Conservation (phyloP, 306 rosid genomes). For the Ormosia emarginata region DNA sequence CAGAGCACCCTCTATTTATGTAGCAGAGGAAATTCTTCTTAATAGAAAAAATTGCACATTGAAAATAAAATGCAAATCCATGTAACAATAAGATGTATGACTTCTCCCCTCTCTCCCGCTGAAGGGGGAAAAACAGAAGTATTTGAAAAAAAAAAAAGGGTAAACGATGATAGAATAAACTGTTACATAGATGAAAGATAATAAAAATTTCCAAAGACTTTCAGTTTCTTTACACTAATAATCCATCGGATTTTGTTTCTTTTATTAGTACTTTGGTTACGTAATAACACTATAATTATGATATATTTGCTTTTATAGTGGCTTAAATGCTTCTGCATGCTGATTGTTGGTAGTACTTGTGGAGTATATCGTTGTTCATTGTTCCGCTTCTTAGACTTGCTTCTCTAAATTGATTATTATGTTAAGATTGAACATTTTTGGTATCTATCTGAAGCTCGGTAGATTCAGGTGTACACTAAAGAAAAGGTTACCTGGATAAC, state of each 20-base stretch:
- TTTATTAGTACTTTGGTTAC: too few species aligned
- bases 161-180: neutral
- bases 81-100: neutral
- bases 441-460: neutral
- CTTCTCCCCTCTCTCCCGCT: neutral
- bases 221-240: neutral
- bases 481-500: too few species aligned
- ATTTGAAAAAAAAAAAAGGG: neutral
- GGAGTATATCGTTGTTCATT: neutral
- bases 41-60: neutral
- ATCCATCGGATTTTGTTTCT: neutral
- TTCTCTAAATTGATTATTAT: neutral
- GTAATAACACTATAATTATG: too few species aligned
- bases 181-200: neutral
- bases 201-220: neutral
- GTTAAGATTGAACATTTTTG: neutral
- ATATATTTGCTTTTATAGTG: too few species aligned
- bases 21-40: neutral
- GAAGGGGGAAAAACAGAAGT: neutral
- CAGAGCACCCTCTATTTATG: neutral
- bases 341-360: neutral
- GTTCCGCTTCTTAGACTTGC: neutral
- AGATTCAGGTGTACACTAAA: too few species aligned
- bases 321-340: slow-evolving; percentile 1
- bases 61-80: neutral